Evolutionary conservation across 495 filamentous ascomycete genomes (phyloP), one percentile per base, ranked within the genome.

Genomic region (Penicillium parvum): DNA sequence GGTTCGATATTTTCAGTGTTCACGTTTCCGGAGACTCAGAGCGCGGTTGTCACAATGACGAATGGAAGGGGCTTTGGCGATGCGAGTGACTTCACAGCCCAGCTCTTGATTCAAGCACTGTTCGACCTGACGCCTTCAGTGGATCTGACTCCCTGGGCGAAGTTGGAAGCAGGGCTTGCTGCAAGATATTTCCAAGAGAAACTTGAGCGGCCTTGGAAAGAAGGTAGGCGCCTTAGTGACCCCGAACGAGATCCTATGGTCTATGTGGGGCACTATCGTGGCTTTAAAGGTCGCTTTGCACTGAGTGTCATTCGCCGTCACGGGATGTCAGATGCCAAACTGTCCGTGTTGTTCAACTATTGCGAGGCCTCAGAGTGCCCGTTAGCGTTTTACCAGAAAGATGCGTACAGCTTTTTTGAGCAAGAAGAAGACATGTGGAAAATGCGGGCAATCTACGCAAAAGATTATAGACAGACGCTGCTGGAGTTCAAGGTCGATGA

Each of bases 1-100:
- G 53, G 53, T 5, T 38, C 32, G 9, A 14, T 57, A 9, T 17
- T 34, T 1, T 37, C 53, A 11, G 39, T 51, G 7, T 57, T 23
- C 15, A 42, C 49, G 3, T 57, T 52, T 22, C 49, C 45, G 1
- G 41, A 52, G 15, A 50, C 41, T 12, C 44, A 49, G 16, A 57
- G 45, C 21, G 53, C 45, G 10, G 37, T 57, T 7, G 41, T 49
- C 6, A 40, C 37, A 9, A 21, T 52, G 30, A 36, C 45, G 11
- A 57, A 57, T 41, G 41, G 40, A 6, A 29, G 45, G 22, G 40
- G 27, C 17, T 41, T 41, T 26, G 49, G 48, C 15, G 53, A 57
- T 27, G 53, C 49, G 5, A 45, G 35, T 22, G 53, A 57, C 16
- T 49, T 44, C 23, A 34, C 37, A 9, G 45, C 49, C 5, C 53